Base-by-base conservation (phyloP, 2,329 filamentous ascomycete species). In the Aspergillus sergii region DNA sequence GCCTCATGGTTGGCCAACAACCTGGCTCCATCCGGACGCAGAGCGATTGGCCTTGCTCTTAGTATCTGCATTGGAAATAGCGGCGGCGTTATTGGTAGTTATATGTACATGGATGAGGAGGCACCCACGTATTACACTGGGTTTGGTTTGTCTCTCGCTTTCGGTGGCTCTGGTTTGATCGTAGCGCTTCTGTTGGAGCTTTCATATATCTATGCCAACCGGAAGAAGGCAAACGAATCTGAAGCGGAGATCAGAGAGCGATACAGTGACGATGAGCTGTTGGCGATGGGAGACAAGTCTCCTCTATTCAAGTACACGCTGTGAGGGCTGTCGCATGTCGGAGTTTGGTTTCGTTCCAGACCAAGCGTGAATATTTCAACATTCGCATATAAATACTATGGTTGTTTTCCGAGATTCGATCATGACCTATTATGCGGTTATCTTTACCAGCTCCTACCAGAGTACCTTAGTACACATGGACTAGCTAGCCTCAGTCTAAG, bases 201-300 rank as follows among this genome's bases (percentile, higher is more conserved):
- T 23, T 67, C 59, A 3, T 72, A 66, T 48, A 60, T 57, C 32
- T 62, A 57, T 41, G 66, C 55, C 6, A 73, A 74, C 58, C 64
- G 66, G 57, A 50, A 30, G 30, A 67, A 65, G 6, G 66, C 59
- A 28, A 62, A 62, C 7, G 73, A 63, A 59, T 65, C 74, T 21
- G 77, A 75, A 50, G 73, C 68, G 8, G 74, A 78, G 41, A 66
- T 75, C 19, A 59, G 65, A 19, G 74, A 72, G n/a, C 72, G 65
- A 62, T 81, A 80, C 61, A 73, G 68, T 0, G 77, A 80, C 34
- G 72, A 79, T 12, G 72, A 81, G 61, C 46, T 81, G 68, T 64
- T 80, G 61, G 73, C 77, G 14, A 63, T 81, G 71, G 80, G 79
- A 7, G 79, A 81, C 57, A 76, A 72, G 66, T 79, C 76, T 51